Percentiles rank a stretch among this genome's conserved stretches.
These are phyloP conservation scores for Crucibulum parvulum DNA, from an alignment of 1,284 basidiomycete genomes.

Conservation along the genomic window DNA sequence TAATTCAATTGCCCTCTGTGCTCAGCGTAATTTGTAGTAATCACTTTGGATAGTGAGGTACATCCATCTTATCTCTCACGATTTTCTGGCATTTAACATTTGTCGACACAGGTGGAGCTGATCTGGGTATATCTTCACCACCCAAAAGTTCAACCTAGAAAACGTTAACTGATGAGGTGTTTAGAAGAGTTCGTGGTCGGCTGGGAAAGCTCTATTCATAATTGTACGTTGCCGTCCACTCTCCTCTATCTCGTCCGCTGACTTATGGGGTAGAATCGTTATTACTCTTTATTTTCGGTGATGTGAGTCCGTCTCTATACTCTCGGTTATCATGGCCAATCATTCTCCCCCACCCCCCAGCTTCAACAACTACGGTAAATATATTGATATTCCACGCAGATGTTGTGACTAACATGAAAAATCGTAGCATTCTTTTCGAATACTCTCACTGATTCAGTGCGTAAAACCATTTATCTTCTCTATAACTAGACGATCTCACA, in stretches of 20 bases:
- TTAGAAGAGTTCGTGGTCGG: constrained; percentile 56
- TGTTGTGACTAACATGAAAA: background rate
- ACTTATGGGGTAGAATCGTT: constrained; percentile 52
- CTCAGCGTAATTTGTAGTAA: constrained; percentile 34
- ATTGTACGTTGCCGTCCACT: constrained; percentile 30
- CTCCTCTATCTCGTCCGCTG: constrained; percentile 1
- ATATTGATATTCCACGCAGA: background rate
- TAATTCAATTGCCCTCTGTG: background rate
- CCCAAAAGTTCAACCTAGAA: background rate
- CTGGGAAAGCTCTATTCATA: constrained; percentile 57
- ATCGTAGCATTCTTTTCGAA: constrained; percentile 35
- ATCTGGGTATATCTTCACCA: constrained; percentile 52
- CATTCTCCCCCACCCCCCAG: constrained; percentile 27
- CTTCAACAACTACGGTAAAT: constrained; percentile 57
- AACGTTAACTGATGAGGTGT: constrained; percentile 4
- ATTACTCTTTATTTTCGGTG: constrained; percentile 56
- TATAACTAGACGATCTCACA: background rate
- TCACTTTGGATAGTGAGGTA: constrained; percentile 62
- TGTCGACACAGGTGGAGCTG: constrained; percentile 46
- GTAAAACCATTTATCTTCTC: constrained; percentile 9
- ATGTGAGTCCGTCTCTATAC: constrained; percentile 43
- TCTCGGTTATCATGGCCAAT: background rate
- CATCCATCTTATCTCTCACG: constrained; percentile 11
- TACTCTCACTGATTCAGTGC: constrained; percentile 29
- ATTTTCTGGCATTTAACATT: background rate